phyloP scores from a whole-genome alignment of 2,329 filamentous ascomycete genomes.

The Trichoderma breve region DNA sequence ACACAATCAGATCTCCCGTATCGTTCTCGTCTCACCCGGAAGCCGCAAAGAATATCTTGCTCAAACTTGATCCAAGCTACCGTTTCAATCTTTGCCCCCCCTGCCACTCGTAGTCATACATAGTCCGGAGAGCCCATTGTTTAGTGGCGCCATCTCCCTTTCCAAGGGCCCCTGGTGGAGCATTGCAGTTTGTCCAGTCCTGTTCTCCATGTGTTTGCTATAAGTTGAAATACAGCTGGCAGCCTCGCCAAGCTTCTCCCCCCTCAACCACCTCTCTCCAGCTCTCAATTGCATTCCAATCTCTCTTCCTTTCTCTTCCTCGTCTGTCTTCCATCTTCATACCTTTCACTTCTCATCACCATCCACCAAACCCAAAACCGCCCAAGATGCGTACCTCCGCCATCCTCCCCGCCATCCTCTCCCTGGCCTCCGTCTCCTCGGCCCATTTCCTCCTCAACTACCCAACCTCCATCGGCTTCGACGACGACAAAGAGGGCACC shows the following conservation, averaged over 20 bases:
- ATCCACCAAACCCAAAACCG: too few relatives aligned
- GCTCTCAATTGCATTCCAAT: neutral
- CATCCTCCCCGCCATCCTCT: conserved; percentile 36
- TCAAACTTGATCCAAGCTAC: neutral
- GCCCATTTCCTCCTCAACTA: conserved; percentile 56
- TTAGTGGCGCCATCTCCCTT: neutral
- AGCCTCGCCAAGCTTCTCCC: conserved; percentile 1
- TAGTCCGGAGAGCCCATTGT: neutral
- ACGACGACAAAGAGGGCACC: conserved; percentile 44
- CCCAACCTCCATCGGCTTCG: conserved; percentile 48
- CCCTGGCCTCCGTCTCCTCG: conserved; percentile 41
- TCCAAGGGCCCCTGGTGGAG: neutral
- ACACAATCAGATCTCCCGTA: neutral
- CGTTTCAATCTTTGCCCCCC: conserved; percentile 11
- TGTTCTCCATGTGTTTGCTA: neutral
- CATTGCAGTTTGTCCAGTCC: neutral
- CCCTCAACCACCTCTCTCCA: neutral
- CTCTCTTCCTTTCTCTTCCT: neutral
- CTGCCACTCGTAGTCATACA: neutral
- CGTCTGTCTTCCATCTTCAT: neutral
- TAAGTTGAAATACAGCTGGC: conserved; percentile 2
- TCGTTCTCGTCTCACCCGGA: too few relatives aligned
- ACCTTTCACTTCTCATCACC: neutral
- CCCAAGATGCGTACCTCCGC: conserved; percentile 36
- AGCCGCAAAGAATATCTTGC: neutral